Conservation (phyloP, 768 basidiomycete genomes). For the Tulasnella sp. region DNA sequence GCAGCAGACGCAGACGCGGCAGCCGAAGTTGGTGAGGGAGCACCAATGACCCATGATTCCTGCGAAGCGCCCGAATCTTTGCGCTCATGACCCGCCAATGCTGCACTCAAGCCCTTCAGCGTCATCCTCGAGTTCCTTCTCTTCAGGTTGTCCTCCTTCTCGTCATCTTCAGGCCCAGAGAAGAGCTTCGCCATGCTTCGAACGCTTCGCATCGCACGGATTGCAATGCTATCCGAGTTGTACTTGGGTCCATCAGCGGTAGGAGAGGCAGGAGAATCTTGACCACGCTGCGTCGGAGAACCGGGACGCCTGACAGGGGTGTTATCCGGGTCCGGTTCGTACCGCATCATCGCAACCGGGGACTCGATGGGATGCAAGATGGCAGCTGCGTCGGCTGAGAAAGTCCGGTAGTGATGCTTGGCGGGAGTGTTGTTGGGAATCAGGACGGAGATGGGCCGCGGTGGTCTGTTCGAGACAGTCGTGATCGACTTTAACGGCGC, state of each 20-base stretch:
- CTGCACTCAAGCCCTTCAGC: constrained; percentile 47
- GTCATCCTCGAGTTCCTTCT: constrained; percentile 21
- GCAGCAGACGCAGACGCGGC: neutral
- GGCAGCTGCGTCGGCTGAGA: neutral
- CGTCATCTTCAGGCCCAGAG: neutral
- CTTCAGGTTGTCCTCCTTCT: neutral
- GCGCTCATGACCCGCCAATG: neutral
- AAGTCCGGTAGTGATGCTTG: neutral
- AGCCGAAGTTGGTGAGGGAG: constrained; percentile 1
- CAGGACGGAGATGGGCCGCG: neutral
- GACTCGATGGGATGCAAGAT: neutral
- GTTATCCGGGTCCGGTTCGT: neutral
- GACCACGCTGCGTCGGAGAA: neutral
- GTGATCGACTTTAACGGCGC: neutral
- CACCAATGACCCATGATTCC: constrained; percentile 14
- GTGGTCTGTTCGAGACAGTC: neutral
- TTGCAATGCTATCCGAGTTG: constrained; percentile 48
- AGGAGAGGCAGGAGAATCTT: neutral
- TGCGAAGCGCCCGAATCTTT: neutral
- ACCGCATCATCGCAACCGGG: neutral
- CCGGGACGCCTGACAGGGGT: neutral
- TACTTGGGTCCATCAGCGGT: neutral
- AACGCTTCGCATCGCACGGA: constrained; percentile 69
- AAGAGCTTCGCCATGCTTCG: constrained; percentile 53
- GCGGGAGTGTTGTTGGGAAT: neutral